Conservation (phyloP, 1,284 basidiomycete genomes). For the Bjerkandera adusta region DNA sequence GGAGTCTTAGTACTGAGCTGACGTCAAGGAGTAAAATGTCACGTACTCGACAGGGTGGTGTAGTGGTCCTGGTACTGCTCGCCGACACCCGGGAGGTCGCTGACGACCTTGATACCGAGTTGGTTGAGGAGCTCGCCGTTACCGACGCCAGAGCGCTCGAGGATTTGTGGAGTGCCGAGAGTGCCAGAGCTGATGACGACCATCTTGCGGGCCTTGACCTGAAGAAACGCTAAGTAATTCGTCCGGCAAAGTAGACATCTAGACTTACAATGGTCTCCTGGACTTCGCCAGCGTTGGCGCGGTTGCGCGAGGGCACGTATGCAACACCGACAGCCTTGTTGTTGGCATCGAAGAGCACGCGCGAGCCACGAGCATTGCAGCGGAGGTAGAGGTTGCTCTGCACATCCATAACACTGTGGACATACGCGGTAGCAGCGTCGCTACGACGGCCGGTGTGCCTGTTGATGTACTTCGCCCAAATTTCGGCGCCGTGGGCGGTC, state of each 20-base stretch:
- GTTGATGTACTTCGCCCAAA: constrained; percentile 79
- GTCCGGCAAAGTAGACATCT: not conserved
- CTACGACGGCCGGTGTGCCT: constrained; percentile 68
- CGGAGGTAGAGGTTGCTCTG: constrained; percentile 62
- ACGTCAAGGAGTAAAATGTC: not conserved
- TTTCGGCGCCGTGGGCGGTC: constrained; percentile 64
- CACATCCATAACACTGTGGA: constrained; percentile 70
- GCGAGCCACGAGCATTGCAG: constrained; percentile 62
- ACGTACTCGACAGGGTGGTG: constrained; percentile 60
- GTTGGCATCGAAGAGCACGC: constrained; percentile 69
- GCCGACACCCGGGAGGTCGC: constrained; percentile 69
- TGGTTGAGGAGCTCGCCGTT: constrained; percentile 51
- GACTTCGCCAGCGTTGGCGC: constrained; percentile 48
- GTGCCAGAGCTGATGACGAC: constrained; percentile 68
- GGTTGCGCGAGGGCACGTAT: constrained; percentile 63
- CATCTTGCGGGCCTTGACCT: constrained; percentile 55
- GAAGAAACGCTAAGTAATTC: constrained; percentile 1
- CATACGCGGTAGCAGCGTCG: constrained; percentile 69
- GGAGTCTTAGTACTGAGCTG: constrained; percentile 1
- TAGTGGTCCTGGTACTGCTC: constrained; percentile 76
- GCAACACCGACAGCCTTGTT: constrained; percentile 70
- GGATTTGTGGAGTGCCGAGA: constrained; percentile 67
- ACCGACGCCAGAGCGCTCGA: constrained; percentile 71
- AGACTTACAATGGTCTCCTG: constrained; percentile 55
- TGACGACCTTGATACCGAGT: constrained; percentile 58